phyloP scores from a whole-genome alignment of 371 early-diverging fungal species.

The Mucor circinelloides region DNA sequence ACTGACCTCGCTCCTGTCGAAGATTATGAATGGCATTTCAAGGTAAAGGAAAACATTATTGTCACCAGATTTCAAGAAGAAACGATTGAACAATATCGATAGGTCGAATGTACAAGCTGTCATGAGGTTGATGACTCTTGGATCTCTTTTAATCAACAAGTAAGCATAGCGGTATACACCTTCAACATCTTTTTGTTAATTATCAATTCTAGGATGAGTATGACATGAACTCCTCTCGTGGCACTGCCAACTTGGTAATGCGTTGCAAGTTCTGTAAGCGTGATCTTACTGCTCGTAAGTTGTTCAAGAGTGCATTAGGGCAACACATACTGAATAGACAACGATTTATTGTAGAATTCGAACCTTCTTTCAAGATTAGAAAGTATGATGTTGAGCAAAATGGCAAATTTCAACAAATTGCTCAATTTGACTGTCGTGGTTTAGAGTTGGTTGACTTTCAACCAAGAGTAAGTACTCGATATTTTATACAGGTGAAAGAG shows the following conservation, averaged over 20 bases:
- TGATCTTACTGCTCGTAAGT: slow-evolving; percentile 69
- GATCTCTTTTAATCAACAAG: slow-evolving; percentile 74
- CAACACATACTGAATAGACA: neutral
- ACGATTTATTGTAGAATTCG: slow-evolving; percentile 50
- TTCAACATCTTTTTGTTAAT: neutral
- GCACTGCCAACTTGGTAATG: slow-evolving; percentile 89
- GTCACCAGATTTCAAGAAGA: neutral
- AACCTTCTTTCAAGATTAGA: slow-evolving; percentile 52
- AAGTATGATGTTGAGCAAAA: slow-evolving; percentile 66
- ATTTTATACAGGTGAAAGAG: neutral
- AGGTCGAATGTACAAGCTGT: slow-evolving; percentile 84
- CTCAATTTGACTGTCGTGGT: slow-evolving; percentile 85
- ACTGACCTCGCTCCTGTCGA: slow-evolving; percentile 70
- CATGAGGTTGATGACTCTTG: slow-evolving; percentile 75
- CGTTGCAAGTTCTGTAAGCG: slow-evolving; percentile 92
- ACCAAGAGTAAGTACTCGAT: slow-evolving; percentile 58
- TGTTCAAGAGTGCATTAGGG: neutral
- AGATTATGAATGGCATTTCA: slow-evolving; percentile 78
- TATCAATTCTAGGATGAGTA: slow-evolving; percentile 26
- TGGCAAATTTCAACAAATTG: slow-evolving; percentile 65
- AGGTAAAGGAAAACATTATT: slow-evolving; percentile 38
- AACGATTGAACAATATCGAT: neutral
- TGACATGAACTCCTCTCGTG: slow-evolving; percentile 64
- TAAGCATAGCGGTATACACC: slow-evolving; percentile 20
- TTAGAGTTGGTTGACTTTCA: slow-evolving; percentile 83